Evolutionary conservation across 2,329 filamentous ascomycete species (phyloP), one percentile per base, ranked within the genome.

Genomic region (Aspergillus sp.): DNA sequence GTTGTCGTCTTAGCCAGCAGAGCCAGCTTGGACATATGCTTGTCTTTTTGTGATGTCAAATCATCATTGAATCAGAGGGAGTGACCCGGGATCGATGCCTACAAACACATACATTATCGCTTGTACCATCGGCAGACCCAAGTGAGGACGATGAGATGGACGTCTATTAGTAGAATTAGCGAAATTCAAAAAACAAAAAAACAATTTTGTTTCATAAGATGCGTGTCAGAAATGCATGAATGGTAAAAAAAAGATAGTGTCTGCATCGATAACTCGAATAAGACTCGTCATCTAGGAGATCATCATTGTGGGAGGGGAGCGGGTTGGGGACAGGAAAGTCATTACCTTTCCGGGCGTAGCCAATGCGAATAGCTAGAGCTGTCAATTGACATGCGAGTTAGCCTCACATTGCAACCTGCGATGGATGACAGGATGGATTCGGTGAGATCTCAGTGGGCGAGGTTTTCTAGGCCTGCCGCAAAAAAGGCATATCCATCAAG

Each of bases 391-490:
- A 41, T 43, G 41, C 50, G 22, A 45, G 59, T 69, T 62, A 69
- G 67, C 61, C 59, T 60, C 58, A 54, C 58, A 57, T 58, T 58
- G 54, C 53, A 55, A 57, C 56, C 36, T 13, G 44, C 51, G 42
- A 36, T 53, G 57, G 56, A 63, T 55, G 53, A 50, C 49, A 59
- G 63, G 52, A 50, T 56, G 14, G 46, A 50, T 45, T 50, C 62
- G 56, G 49, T 42, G 26, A 47, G 51, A 57, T 68, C 77, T 95
- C 91, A 95, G 91, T 93, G 89, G 91, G 89, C 90, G 85, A 95
- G 91, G 92, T 95, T 96, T 96, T 95, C 90, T 95, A 96, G 90
- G 91, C 91, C 90, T 95, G 90, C 89, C 90, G 76, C 90, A 89
- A 89, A 82, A 76, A 69, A 53, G 89, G 90, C 90, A 84, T 88